Conservation (phyloP, 768 basidiomycete species). For the Myochromella boudieri region DNA sequence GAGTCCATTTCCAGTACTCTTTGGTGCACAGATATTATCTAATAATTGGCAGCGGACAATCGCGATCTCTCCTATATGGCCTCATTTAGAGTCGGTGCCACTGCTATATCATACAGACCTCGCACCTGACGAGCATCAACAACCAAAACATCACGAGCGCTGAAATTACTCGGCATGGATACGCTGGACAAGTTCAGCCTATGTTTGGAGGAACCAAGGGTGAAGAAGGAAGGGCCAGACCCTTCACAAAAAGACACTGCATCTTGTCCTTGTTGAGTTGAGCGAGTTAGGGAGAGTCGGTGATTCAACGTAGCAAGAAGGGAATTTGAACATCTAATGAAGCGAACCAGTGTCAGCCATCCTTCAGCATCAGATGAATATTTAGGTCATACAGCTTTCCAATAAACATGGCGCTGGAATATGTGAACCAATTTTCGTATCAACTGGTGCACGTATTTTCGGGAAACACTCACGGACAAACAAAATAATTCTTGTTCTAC, state of each 20-base stretch:
- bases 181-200: not conserved
- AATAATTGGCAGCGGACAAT: too few species aligned
- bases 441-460: not conserved
- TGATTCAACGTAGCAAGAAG: conserved; percentile 8
- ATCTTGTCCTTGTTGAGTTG: not conserved
- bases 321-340: conserved; percentile 7
- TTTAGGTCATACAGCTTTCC: conserved; percentile 10
- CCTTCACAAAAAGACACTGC: not conserved
- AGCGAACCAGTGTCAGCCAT: not conserved
- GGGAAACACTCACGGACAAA: conserved; percentile 7
- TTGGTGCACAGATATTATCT: too few species aligned
- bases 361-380: not conserved
- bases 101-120: too few species aligned
- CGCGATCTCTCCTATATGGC: too few species aligned
- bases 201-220: too few species aligned
- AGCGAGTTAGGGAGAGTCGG: conserved; percentile 1
- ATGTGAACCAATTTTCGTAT: not conserved
- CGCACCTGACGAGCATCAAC: too few species aligned
- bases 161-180: not conserved
- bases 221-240: too few species aligned
- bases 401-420: conserved; percentile 7
- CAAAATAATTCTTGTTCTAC: conserved; percentile 4
- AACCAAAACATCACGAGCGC: too few species aligned
- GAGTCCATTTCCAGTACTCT: too few species aligned
- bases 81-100: too few species aligned